Conservation (phyloP, 1,284 basidiomycete species). For the Apiotrichum sp. region DNA sequence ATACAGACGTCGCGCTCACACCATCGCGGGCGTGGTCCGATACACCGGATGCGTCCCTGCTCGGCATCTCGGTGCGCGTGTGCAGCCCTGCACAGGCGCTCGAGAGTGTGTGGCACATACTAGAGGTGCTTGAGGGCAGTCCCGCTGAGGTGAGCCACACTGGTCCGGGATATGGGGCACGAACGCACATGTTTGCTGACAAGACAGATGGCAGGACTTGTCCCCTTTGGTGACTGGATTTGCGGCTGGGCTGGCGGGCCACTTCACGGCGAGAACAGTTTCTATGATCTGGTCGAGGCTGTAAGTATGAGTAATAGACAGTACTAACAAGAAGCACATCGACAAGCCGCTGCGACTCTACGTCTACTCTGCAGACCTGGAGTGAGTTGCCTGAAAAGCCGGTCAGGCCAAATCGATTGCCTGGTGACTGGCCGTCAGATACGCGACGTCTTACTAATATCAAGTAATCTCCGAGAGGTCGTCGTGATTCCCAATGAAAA, state of each 20-base stretch:
- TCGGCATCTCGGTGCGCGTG: conserved; percentile 87
- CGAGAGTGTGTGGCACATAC: conserved; percentile 95
- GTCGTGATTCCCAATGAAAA: conserved; percentile 88
- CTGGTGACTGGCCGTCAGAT: too few species aligned
- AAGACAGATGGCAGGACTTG: conserved; percentile 53
- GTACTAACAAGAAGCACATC: conserved; percentile 58
- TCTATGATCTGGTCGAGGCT: conserved; percentile 91
- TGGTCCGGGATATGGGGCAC: neutral
- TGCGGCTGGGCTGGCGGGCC: conserved; percentile 93
- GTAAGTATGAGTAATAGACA: conserved; percentile 45
- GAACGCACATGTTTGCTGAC: neutral
- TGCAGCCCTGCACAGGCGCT: conserved; percentile 79
- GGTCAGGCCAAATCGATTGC: too few species aligned
- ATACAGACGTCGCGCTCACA: conserved; percentile 68
- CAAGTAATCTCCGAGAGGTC: conserved; percentile 83
- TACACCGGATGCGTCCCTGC: conserved; percentile 62
- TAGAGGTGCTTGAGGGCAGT: conserved; percentile 91
- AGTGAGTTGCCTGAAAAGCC: conserved; percentile 65
- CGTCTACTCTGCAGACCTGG: conserved; percentile 17
- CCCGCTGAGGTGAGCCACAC: conserved; percentile 64
- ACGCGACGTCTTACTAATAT: too few species aligned
- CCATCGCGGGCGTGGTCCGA: conserved; percentile 75
- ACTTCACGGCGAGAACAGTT: conserved; percentile 85
- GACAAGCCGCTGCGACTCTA: conserved; percentile 55
- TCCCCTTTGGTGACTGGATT: conserved; percentile 83